A percentile compares a stretch with the other conserved stretches of the same genome.
phyloP scores from a whole-genome alignment of 495 filamentous ascomycete genomes.

The Trichoderma erinaceum region DNA sequence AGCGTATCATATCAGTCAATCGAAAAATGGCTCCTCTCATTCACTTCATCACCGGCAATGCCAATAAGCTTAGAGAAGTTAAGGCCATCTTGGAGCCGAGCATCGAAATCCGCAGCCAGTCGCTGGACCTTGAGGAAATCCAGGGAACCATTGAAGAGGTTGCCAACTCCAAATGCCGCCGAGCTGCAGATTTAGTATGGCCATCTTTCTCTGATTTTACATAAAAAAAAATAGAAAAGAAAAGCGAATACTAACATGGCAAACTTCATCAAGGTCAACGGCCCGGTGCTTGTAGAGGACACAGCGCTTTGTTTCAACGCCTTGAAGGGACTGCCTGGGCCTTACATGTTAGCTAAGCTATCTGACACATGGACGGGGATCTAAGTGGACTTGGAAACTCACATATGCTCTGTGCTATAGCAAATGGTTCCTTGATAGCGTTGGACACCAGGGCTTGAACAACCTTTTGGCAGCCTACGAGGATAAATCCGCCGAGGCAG shows the following conservation, averaged over 20 bases:
- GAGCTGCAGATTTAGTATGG: constrained; percentile 64
- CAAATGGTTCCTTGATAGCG: constrained; percentile 82
- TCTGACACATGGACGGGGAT: constrained; percentile 13
- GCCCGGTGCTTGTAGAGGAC: constrained; percentile 92
- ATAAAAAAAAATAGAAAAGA: background rate
- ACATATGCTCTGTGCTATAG: constrained; percentile 35
- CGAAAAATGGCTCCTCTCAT: constrained; percentile 30
- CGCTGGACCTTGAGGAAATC: constrained; percentile 77
- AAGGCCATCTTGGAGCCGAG: constrained; percentile 72
- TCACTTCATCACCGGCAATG: constrained; percentile 96
- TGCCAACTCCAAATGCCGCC: constrained; percentile 74
- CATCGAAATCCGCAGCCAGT: constrained; percentile 65
- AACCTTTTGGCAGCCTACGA: constrained; percentile 84
- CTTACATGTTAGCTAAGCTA: constrained; percentile 73
- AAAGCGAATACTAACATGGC: background rate
- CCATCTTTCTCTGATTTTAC: constrained; percentile 1
- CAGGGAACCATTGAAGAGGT: constrained; percentile 93
- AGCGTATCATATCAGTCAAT: background rate
- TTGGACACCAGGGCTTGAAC: constrained; percentile 81
- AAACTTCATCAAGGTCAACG: constrained; percentile 53
- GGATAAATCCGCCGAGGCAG: constrained; percentile 83
- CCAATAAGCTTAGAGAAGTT: constrained; percentile 85
- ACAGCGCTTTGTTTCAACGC: constrained; percentile 91
- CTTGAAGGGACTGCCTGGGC: constrained; percentile 82
- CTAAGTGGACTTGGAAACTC: constrained; percentile 15